Conservation (phyloP, 2,329 filamentous ascomycete species). For the Fusarium nematophilum region DNA sequence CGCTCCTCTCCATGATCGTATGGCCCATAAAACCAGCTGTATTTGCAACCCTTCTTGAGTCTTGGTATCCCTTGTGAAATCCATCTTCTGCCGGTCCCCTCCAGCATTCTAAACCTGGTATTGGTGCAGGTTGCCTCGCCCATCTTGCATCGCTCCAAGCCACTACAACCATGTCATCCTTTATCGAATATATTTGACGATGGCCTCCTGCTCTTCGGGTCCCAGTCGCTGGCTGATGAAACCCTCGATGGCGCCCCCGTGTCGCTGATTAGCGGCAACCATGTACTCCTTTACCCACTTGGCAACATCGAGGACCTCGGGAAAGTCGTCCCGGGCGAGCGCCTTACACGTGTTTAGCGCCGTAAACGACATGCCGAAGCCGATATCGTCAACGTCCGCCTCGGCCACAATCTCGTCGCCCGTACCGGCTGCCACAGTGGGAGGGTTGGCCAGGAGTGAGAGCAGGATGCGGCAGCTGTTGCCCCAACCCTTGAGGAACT, state of each 20-base stretch:
- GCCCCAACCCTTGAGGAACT: conserved; percentile 89
- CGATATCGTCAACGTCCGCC: conserved; percentile 92
- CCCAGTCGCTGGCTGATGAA: conserved; percentile 80
- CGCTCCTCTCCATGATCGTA: conserved; percentile 6
- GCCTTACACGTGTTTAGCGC: conserved; percentile 90
- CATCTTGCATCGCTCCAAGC: conserved; percentile 9
- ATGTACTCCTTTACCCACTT: conserved; percentile 88
- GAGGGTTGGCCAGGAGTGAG: conserved; percentile 89
- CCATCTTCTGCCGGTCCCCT: neutral
- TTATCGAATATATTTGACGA: conserved; percentile 63
- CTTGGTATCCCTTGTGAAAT: conserved; percentile 33
- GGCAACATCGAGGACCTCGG: conserved; percentile 82
- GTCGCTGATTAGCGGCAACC: conserved; percentile 79
- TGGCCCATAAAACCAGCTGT: conserved; percentile 12
- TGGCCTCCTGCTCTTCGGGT: conserved; percentile 66
- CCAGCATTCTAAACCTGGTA: neutral
- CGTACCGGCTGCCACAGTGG: conserved; percentile 70
- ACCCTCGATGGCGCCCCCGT: conserved; percentile 74
- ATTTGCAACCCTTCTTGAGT: conserved; percentile 14
- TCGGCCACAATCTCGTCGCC: conserved; percentile 85
- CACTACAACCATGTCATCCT: neutral
- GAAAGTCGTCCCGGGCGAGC: conserved; percentile 80
- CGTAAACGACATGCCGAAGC: conserved; percentile 95
- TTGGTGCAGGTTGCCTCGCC: neutral
- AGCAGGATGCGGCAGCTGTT: conserved; percentile 91